Evolutionary conservation across 2,329 filamentous ascomycete species (phyloP).

Genomic region (Escovopsis sp.): DNA sequence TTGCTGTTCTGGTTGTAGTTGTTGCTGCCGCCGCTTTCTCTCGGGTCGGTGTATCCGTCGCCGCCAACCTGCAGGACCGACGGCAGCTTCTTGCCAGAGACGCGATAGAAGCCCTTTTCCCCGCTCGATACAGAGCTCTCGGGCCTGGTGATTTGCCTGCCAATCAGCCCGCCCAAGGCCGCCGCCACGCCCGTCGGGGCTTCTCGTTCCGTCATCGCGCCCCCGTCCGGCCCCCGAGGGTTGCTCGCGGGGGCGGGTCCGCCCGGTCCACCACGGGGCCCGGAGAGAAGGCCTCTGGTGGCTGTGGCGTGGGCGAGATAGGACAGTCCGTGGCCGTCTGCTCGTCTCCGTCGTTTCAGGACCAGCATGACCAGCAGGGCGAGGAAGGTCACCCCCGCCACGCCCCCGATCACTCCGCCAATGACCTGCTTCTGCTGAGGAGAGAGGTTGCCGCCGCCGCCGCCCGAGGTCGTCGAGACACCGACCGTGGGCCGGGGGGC

Average conservation of each 20-base stretch:
- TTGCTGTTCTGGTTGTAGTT: constrained; percentile 27
- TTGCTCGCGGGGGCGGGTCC: no score
- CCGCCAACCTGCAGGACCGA: constrained; percentile 48
- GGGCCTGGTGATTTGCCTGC: constrained; percentile 21
- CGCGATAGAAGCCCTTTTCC: constrained; percentile 48
- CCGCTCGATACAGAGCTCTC: constrained; percentile 19
- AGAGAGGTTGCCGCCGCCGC: constrained; percentile 11
- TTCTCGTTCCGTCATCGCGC: constrained; percentile 33
- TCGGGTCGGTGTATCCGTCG: constrained; percentile 44
- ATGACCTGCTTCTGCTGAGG: constrained; percentile 29
- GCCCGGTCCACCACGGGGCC: constrained; percentile 8
- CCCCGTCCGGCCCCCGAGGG: constrained; percentile 2
- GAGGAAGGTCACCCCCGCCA: constrained; percentile 44
- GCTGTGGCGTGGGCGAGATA: constrained; percentile 23
- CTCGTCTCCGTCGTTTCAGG: constrained; percentile 41
- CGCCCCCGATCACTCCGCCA: constrained; percentile 40
- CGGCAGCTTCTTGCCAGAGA: constrained; percentile 50
- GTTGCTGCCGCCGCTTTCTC: constrained; percentile 29
- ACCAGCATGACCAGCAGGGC: constrained; percentile 37
- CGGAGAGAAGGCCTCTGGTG: constrained; percentile 17
- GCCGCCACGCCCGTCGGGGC: constrained; percentile 28
- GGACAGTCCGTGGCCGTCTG: constrained; percentile 28
- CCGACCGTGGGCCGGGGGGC: no score
- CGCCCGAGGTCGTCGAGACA: no score
- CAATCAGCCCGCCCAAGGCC: constrained; percentile 31